Base-by-base conservation (phyloP, 2,329 filamentous ascomycete genomes). In the Cercospora janseana region DNA sequence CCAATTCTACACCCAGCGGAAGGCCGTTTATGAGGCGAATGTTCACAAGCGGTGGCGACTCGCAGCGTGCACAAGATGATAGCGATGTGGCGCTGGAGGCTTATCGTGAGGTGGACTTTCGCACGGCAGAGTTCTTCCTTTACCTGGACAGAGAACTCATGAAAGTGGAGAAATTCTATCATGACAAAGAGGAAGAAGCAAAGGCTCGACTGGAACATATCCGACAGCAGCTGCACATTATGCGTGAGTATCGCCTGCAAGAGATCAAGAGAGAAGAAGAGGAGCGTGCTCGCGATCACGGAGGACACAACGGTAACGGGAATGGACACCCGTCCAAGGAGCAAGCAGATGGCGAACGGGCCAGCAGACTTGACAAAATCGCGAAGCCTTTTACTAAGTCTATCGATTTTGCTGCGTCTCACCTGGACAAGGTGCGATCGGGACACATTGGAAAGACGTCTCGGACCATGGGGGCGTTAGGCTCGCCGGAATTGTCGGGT, bases 101-200 rank as follows among this genome's bases (percentile, higher is more conserved):
- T 2, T 76, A 78, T 42, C 78, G 82, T 32, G 79, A 88, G 29
- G 77, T 94, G 3, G 85, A 87, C 35, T 76, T 83, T 49, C 79
- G 83, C 13, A 85, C 95, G 67, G 79, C 79, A n/a, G 88, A 95
- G 10, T 97, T 98, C 65, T 92, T 91, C 67, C 71, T 76, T 0
- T 98, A 93, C 63, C 74, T 98, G 46, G 88, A 96, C 60, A 74
- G 74, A 7, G 87, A 98, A 70, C 75, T 98, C 10, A 78, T 84
- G n/a, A 98, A 97, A 70, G 88, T 98, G 8, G 91, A 98, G 66
- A 72, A 75, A 0, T 98, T 98, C 64, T 97, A 97, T 73, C 83
- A 81, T 60, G 73, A 81, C 59, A 96, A 96, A 66, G 93, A 98
- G 66, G 79, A 87, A 21, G 88, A 96, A 65, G 88, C 92, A 0